These are phyloP conservation scores for Marsdenia floribunda DNA, from an alignment of 257 asterid species.

Conservation along the genomic window DNA sequence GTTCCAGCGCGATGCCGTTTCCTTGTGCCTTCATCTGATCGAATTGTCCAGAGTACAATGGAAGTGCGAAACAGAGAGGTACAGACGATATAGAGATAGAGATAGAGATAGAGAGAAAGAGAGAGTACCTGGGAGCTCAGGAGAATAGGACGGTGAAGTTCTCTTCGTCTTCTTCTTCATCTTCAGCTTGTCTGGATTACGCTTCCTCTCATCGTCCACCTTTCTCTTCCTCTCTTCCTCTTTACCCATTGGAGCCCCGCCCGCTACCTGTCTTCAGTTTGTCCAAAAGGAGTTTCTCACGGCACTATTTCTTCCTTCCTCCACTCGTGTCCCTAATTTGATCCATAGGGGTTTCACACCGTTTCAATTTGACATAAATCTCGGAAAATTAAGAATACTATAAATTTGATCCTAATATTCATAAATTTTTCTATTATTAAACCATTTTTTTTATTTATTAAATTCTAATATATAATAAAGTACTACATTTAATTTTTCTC, in stretches of 20 bases:
- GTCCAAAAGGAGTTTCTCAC: neutral
- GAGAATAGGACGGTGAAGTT: constrained; percentile 3
- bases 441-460: too few species aligned
- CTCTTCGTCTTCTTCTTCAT: constrained; percentile 10
- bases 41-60: neutral
- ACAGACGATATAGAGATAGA: neutral
- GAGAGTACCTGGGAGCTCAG: constrained; percentile 14
- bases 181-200: neutral
- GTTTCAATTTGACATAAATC: too few species aligned
- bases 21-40: constrained; percentile 8
- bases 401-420: too few species aligned
- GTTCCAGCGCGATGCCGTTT: constrained; percentile 4
- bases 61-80: neutral
- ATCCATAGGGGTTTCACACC: too few species aligned
- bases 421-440: too few species aligned
- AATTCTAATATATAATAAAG: too few species aligned
- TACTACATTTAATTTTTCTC: too few species aligned
- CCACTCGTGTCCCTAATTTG: neutral
- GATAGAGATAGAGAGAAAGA: too few species aligned
- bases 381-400: too few species aligned
- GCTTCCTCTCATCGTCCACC: constrained; percentile 1
- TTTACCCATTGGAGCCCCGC: neutral
- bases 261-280: too few species aligned
- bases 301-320: neutral
- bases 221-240: constrained; percentile 7